Evolutionary conservation across 2,329 filamentous ascomycete species (phyloP).

Genomic region (Penicillium freii): DNA sequence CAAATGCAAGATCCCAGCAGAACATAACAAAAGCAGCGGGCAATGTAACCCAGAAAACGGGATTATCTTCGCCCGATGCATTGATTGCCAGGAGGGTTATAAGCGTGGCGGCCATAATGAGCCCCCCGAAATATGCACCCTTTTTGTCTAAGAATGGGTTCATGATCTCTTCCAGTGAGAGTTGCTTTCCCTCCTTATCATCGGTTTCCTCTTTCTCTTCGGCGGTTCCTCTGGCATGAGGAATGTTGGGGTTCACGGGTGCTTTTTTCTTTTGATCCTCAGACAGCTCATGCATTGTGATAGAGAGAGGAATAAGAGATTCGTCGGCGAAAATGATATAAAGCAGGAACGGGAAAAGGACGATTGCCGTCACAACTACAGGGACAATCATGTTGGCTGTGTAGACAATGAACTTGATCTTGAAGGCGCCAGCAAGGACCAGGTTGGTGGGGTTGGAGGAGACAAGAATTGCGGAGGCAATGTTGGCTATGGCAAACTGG

Average conservation of each 20-base stretch:
- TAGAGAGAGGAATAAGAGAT: conserved; percentile 61
- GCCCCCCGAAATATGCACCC: conserved; percentile 62
- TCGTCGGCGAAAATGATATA: conserved; percentile 67
- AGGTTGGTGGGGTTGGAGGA: conserved; percentile 77
- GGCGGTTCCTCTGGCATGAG: conserved; percentile 57
- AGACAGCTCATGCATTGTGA: conserved; percentile 67
- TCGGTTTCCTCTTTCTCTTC: conserved; percentile 53
- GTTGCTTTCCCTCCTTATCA: conserved; percentile 53
- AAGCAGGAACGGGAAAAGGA: conserved; percentile 67
- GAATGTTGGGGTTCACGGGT: conserved; percentile 72
- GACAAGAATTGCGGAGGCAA: conserved; percentile 71
- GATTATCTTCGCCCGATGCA: conserved; percentile 55
- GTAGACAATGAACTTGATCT: conserved; percentile 69
- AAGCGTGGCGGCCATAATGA: conserved; percentile 66
- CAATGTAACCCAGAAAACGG: conserved; percentile 67
- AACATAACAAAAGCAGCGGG: conserved; percentile 69
- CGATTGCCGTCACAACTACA: conserved; percentile 63
- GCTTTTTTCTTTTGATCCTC: conserved; percentile 56
- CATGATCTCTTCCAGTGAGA: conserved; percentile 70
- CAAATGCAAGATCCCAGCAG: conserved; percentile 63
- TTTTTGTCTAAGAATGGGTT: conserved; percentile 70
- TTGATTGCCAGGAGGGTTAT: conserved; percentile 66
- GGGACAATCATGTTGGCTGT: conserved; percentile 77
- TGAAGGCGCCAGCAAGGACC: conserved; percentile 69
- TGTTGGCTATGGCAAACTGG: conserved; percentile 71